Percentiles rank a stretch among this genome's conserved stretches.
These are phyloP conservation scores for Fusarium subglutinans DNA, from an alignment of 2,329 filamentous ascomycete species.

Conservation along the genomic window DNA sequence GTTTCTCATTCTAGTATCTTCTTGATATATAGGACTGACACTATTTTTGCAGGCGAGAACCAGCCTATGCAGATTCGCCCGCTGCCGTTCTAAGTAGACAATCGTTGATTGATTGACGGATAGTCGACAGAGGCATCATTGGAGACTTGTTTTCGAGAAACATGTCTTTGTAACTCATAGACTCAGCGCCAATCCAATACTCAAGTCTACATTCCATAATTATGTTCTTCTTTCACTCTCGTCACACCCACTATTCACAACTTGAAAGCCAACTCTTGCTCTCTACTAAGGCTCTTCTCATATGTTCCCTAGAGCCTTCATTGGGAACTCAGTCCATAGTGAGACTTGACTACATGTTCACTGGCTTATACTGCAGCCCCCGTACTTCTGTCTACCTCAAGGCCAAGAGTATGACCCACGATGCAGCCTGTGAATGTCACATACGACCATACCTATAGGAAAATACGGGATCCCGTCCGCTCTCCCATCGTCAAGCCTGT, in stretches of 20 bases:
- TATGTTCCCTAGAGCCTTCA: rapidly evolving
- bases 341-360: rapidly evolving
- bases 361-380: rapidly evolving
- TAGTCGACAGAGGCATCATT: rapidly evolving
- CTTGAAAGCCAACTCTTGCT: neutral
- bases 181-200: neutral
- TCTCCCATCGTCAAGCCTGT: neutral
- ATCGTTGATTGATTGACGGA: too few relatives aligned
- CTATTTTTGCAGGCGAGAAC: neutral
- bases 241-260: rapidly evolving
- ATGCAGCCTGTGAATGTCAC: neutral
- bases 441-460: conserved; percentile 1
- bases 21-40: neutral
- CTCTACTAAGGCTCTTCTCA: neutral
- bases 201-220: neutral
- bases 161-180: neutral
- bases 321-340: rapidly evolving
- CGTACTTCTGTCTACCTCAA: rapidly evolving
- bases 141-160: neutral
- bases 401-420: rapidly evolving
- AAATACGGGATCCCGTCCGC: neutral
- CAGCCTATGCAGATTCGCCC: neutral
- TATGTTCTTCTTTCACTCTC: too few relatives aligned
- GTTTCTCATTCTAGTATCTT: rapidly evolving
- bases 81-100: neutral